These are phyloP conservation scores for Pseudomicrostroma phylloplanum DNA, from an alignment of 1,284 basidiomycete species.

Conservation along the genomic window DNA sequence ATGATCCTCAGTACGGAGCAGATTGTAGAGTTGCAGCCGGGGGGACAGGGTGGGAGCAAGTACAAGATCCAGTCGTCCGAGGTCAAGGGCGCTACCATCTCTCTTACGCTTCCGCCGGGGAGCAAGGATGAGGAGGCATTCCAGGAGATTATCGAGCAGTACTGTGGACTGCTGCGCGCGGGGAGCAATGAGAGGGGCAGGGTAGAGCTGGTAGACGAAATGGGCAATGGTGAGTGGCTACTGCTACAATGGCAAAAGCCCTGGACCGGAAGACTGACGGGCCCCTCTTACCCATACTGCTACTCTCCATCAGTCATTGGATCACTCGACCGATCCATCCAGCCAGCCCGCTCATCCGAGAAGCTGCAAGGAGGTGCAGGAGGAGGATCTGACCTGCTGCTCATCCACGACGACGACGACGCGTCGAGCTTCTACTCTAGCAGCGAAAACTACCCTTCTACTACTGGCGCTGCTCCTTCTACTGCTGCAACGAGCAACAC, in stretches of 20 bases:
- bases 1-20: constrained; percentile 22
- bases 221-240: constrained; percentile 19
- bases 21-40: constrained; percentile 20
- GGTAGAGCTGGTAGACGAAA: constrained; percentile 34
- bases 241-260: neutral
- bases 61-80: constrained; percentile 26
- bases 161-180: constrained; percentile 24
- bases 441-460: neutral
- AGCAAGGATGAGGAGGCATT: constrained; percentile 20
- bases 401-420: constrained; percentile 3
- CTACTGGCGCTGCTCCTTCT: neutral
- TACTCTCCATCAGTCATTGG: neutral
- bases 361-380: neutral
- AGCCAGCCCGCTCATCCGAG: neutral
- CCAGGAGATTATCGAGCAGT: constrained; percentile 30
- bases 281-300: no score
- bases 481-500: neutral
- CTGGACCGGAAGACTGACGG: no score
- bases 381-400: neutral
- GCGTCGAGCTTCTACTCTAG: neutral
- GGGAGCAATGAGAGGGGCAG: constrained; percentile 19
- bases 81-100: constrained; percentile 24
- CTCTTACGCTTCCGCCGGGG: constrained; percentile 19
- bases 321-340: constrained; percentile 1
- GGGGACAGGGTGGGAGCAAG: constrained; percentile 8